phyloP scores from a whole-genome alignment of 2,329 filamentous ascomycete species.

The Trichophyton benhamiae region DNA sequence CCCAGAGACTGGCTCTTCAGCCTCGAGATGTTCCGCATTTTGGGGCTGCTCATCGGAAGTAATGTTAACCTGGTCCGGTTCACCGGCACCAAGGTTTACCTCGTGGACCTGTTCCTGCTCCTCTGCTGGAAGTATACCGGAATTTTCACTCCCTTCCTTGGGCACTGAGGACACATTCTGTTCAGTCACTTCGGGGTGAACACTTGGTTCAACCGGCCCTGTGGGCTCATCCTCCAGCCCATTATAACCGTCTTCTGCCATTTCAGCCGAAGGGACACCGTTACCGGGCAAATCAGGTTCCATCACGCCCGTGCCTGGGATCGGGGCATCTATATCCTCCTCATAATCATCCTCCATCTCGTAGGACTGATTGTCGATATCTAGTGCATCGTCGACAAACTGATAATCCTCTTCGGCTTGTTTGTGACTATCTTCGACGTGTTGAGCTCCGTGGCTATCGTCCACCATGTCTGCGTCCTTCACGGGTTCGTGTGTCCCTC shows the following conservation, averaged over 20 bases:
- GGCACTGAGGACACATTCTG: neutral
- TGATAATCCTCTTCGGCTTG: constrained; percentile 18
- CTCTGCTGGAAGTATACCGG: neutral
- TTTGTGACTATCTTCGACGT: constrained; percentile 6
- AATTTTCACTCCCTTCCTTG: neutral
- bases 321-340: constrained; percentile 23
- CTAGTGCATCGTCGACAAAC: neutral
- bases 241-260: neutral
- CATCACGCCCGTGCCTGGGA: constrained; percentile 11
- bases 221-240: neutral
- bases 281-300: neutral
- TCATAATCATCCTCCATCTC: constrained; percentile 32
- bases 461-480: constrained; percentile 39
- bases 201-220: neutral
- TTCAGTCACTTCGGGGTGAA: neutral
- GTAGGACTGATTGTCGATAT: constrained; percentile 1
- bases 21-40: neutral
- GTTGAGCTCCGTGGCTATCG: constrained; percentile 22
- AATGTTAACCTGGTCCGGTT: neutral
- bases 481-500: constrained; percentile 20
- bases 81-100: neutral
- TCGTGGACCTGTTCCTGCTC: neutral
- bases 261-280: neutral
- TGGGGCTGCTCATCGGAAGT: neutral
- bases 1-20: neutral